Conservation (phyloP, 2,329 filamentous ascomycete genomes). For the Alternaria sp. region DNA sequence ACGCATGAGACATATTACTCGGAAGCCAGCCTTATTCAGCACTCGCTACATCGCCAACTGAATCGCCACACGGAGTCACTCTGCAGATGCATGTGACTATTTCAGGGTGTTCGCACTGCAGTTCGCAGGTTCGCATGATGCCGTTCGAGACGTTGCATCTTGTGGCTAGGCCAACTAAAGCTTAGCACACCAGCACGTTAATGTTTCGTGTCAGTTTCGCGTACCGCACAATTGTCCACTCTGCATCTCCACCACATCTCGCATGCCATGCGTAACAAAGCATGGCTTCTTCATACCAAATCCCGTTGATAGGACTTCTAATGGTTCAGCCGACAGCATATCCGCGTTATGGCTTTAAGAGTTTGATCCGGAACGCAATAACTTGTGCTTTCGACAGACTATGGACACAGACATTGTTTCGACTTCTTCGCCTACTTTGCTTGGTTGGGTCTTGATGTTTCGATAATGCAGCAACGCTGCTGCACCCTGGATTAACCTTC, state of each 20-base stretch:
- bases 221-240: not conserved
- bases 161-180: not conserved
- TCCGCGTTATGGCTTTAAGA: not conserved
- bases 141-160: constrained; percentile 1
- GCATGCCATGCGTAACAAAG: not conserved
- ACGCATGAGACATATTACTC: not conserved
- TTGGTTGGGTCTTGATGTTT: constrained; percentile 22
- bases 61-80: not conserved
- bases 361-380: not conserved
- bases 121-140: not conserved
- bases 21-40: not conserved
- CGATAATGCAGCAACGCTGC: constrained; percentile 32
- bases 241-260: not conserved
- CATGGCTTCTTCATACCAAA: constrained; percentile 4
- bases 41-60: not conserved
- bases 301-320: constrained; percentile 5
- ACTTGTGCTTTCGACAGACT: not conserved
- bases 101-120: constrained; percentile 1
- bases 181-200: not conserved
- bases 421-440: constrained; percentile 17
- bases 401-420: constrained; percentile 18
- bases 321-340: not conserved
- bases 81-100: not conserved
- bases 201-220: constrained; percentile 16
- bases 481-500: constrained; percentile 23